Evolutionary conservation across 768 basidiomycete species (phyloP), one percentile per base, ranked within the genome.

Genomic region (Hypholoma fasciculare): DNA sequence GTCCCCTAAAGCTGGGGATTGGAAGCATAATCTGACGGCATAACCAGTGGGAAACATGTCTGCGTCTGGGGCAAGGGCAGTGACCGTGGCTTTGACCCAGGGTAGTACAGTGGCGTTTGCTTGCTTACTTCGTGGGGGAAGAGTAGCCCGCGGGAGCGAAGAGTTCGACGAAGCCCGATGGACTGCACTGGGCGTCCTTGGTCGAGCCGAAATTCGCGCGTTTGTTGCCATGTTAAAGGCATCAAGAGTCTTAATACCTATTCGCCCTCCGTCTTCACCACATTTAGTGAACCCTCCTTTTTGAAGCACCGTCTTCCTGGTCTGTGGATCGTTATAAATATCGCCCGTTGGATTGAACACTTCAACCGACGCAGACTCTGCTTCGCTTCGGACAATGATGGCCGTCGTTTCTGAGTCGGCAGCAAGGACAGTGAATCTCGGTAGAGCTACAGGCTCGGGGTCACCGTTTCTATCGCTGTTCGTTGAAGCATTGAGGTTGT

Each of bases 401-500:
- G 82, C 75, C 11, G 82, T 80, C 12, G 77, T 75, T 68, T 92
- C 88, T 7, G 75, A 72, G 64, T 92, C 86, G 2, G 87, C 82
- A 9, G 86, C 82, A 14, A 90, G 78, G 14, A 92, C 81, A 16
- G 82, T 84, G 64, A 93, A 90, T 13, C 81, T 78, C 3, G 91
- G 91, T 23, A 92, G 67, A 40, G 82, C 72, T 43, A 91, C 71
- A n/a, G 83, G 79, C 40, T 82, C 78, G 8, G 75, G 70, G 36
- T 63, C 67, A 23, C 46, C 54, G 26, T 52, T 36, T 42, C 55
- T 59, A 48, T 68, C 65, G 39, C 53, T 62, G 17, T 54, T 49
- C 34, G 49, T 30, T 8, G 69, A 62, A 30, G 65, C 58, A 57
- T 59, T 49, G 38, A 64, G 59, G 53, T 67, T 59, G 55, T 67